Conservation (phyloP, 805 yeast genomes). For the Metschnikowia kofuensis region DNA sequence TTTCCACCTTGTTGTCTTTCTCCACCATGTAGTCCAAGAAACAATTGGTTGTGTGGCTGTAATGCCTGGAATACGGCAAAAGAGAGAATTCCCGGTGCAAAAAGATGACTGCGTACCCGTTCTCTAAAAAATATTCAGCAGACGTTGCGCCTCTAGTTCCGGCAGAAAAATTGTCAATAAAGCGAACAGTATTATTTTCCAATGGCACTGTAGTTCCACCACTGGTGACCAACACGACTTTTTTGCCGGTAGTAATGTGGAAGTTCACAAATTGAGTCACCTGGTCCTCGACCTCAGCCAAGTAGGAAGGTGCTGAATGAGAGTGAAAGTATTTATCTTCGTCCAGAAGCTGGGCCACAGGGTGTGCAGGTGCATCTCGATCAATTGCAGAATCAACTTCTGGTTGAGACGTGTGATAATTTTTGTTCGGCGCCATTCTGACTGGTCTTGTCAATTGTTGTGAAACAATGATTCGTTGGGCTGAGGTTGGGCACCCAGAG, state of each 20-base stretch:
- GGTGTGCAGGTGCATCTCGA: slow-evolving; percentile 68
- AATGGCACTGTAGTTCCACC: slow-evolving; percentile 99
- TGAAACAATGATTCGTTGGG: too few relatives aligned
- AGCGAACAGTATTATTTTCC: slow-evolving; percentile 94
- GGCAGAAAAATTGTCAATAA: slow-evolving; percentile 94
- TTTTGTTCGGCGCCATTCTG: slow-evolving; percentile 7
- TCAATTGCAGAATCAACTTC: slow-evolving; percentile 75
- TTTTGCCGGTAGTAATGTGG: slow-evolving; percentile 47
- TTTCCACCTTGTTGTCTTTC: slow-evolving; percentile 52
- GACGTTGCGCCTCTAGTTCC: slow-evolving; percentile 98
- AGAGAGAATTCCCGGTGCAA: slow-evolving; percentile 89
- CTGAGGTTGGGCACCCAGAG: too few relatives aligned
- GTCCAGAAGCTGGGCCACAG: slow-evolving; percentile 68
- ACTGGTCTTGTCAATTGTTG: neutral
- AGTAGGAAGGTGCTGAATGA: slow-evolving; percentile 72
- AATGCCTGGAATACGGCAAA: slow-evolving; percentile 88
- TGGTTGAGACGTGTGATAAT: slow-evolving; percentile 60
- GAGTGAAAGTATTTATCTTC: slow-evolving; percentile 74
- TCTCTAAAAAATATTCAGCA: slow-evolving; percentile 83
- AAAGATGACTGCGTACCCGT: slow-evolving; percentile 90
- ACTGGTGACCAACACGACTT: slow-evolving; percentile 80
- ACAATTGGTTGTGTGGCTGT: slow-evolving; percentile 78
- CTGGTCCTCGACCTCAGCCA: slow-evolving; percentile 56
- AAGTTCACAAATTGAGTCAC: slow-evolving; percentile 58
- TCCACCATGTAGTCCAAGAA: slow-evolving; percentile 80